Percentiles rank a stretch among this genome's conserved stretches.
Conservation (phyloP, 805 yeast species). For the Starmerella roubikii region DNA sequence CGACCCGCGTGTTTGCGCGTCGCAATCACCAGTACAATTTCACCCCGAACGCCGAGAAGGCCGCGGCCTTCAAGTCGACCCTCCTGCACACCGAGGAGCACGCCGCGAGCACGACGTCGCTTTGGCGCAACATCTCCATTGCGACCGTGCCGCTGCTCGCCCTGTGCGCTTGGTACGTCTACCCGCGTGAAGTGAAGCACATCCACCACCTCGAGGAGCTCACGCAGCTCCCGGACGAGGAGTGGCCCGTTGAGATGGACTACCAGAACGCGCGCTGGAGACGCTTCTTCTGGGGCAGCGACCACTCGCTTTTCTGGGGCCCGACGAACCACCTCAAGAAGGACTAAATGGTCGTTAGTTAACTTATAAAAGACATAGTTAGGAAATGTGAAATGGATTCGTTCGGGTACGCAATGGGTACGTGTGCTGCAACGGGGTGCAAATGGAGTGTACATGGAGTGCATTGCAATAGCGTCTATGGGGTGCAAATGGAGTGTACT, state of each 20-base stretch:
- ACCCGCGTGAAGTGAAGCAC: conserved; percentile 72
- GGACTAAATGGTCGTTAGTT: no score
- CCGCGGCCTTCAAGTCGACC: conserved; percentile 51
- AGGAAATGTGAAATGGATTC: no score
- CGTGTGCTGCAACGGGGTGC: no score
- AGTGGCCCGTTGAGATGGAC: conserved; percentile 84
- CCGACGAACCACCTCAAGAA: conserved; percentile 67
- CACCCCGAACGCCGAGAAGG: conserved; percentile 42
- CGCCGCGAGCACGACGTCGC: conserved; percentile 56
- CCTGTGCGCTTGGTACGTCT: conserved; percentile 66
- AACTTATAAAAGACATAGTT: no score
- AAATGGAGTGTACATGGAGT: no score
- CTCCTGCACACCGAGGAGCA: conserved; percentile 60
- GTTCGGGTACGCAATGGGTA: no score
- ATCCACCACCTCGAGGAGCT: conserved; percentile 61
- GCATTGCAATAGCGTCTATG: no score
- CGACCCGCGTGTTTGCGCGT: conserved; percentile 16
- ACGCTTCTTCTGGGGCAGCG: conserved; percentile 98
- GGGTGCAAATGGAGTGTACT: no score
- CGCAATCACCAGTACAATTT: conserved; percentile 20
- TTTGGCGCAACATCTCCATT: conserved; percentile 78
- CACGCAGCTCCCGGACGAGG: conserved; percentile 59
- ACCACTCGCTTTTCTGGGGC: conserved; percentile 95
- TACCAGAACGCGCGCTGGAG: conserved; percentile 81
- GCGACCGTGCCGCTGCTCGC: conserved; percentile 75